These are phyloP conservation scores for Gaeumannomyces tritici DNA, from an alignment of 2,329 filamentous ascomycete species.

Conservation along the genomic window DNA sequence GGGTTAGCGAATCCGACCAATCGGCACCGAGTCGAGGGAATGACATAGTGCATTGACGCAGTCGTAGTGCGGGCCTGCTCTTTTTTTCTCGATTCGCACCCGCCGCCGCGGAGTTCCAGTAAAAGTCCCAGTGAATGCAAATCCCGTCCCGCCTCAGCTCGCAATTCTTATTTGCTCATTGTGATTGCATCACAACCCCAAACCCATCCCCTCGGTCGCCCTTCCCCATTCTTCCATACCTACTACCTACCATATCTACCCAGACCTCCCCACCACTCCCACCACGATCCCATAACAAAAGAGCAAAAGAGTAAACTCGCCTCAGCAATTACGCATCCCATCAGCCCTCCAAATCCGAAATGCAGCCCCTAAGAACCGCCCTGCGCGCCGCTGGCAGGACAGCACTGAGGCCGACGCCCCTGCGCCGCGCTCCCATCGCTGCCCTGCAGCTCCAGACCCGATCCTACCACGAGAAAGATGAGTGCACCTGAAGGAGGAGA, in stretches of 20 bases:
- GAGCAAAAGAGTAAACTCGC: no score
- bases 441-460: slow-evolving; percentile 9
- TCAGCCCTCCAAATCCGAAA: neutral
- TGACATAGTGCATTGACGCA: slow-evolving; percentile 5
- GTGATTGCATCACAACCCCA: no score
- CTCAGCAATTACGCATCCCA: neutral
- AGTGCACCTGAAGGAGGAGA: neutral
- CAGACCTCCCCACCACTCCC: no score
- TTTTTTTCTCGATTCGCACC: neutral
- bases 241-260: no score
- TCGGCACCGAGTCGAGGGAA: neutral
- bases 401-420: slow-evolving; percentile 6
- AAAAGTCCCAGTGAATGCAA: no score
- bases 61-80: neutral
- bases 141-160: neutral
- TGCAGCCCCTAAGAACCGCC: slow-evolving; percentile 4
- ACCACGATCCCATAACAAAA: neutral
- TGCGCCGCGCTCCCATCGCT: slow-evolving; percentile 5
- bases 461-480: slow-evolving; percentile 17
- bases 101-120: neutral
- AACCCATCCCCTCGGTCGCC: neutral
- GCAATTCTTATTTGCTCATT: neutral
- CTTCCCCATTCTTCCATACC: neutral
- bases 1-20: neutral
- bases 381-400: slow-evolving; percentile 6